Evolutionary conservation across 164 flowering plant species (phyloP), one percentile per base, ranked within the genome.

Genomic region (Stephania japonica): DNA sequence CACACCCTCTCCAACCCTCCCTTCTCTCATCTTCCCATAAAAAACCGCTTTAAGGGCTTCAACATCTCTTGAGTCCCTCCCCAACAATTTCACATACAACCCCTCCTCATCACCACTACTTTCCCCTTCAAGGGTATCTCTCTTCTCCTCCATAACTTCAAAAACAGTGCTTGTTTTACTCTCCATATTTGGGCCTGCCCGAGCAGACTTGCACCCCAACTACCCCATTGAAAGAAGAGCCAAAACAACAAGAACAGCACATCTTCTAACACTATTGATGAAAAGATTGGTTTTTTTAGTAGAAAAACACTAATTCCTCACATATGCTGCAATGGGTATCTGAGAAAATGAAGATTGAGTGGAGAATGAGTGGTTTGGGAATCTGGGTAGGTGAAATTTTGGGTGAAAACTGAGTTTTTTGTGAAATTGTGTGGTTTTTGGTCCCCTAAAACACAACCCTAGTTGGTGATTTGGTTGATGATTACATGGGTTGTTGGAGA

Each of bases 21-120:
- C 92, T 70, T 73, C 80, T 83, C 86, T 91, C 92, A 95, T 91
- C 83, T 86, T 89, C 81, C 72, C 85, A 80, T 85, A 82, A 72
- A 95, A 71, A 78, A 86, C 80, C 83, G 85, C 89, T 82, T 95
- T 92, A 82, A 95, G 71, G 32, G 90, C 93, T 56, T 90, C 88
- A 68, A 91, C 82, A 80, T 89, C 83, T 41, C 75, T 81, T 7
- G 96, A 96, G 64, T 88, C 85, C 47, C 65, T 75, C 84, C 88
- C 89, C 85, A 95, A 82, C 42, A 89, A 4, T 83, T 77, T 87
- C 87, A 83, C 79, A 71, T 74, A 87, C 91, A 87, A 72, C 63
- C 65, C 50, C 50, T 44, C 38, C 4, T 32, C 38, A 32, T 32
- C 38, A 2, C 38, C 38, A 32, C 83, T 88, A 65, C 59, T 72